Base-by-base conservation (phyloP, 75 land plant species). In the Sequoia sempervirens region DNA sequence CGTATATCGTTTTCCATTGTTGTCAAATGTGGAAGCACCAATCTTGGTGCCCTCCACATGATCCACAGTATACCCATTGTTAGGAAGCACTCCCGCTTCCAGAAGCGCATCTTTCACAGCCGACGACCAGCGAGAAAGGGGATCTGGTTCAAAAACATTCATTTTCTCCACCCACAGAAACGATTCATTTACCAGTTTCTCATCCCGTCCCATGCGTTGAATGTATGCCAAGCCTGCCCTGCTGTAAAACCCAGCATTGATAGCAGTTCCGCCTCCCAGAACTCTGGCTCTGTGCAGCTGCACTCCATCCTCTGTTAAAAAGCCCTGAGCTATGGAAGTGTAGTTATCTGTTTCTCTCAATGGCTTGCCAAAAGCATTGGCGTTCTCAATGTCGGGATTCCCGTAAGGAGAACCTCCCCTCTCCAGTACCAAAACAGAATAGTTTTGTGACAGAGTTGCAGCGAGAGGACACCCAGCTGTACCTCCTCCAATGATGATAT, bases 191-290 rank as follows among this genome's bases (percentile, higher is more conserved):
- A 93, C 99, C 12, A 90, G 36, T 7, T 20, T 23, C 40, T 87
- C 86, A 81, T 97, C 93, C 97, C 97, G 94, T 3, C 90, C 91
- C 0, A 84, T 80, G 4, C n/a, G 15, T 34, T 34, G 18, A 41
- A 88, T 88, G 72, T 89, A 94, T 32, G 69, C 93, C 6, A 84
- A 86, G 79, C 90, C 89, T 5, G 98, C 93, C 15, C 96, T 84
- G 76, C 90, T 88, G 90, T 94, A 97, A 89, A 95, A 95, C 3
- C 96, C 99, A 7, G 96, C 96, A 78, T 95, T 94, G 56, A 95
- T 84, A 80, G 92, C 90, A 82, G 87, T 88, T 58, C 94, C 88
- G 40, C 98, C 99, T 32, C 99, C 99, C 53, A 97, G 91, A 43
- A 97, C 96, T 1, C 98, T 85, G 17, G 94, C 97, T 1, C 99